Conservation (phyloP, 2,329 filamentous ascomycete genomes). For the Emericellopsis cladophorae region DNA sequence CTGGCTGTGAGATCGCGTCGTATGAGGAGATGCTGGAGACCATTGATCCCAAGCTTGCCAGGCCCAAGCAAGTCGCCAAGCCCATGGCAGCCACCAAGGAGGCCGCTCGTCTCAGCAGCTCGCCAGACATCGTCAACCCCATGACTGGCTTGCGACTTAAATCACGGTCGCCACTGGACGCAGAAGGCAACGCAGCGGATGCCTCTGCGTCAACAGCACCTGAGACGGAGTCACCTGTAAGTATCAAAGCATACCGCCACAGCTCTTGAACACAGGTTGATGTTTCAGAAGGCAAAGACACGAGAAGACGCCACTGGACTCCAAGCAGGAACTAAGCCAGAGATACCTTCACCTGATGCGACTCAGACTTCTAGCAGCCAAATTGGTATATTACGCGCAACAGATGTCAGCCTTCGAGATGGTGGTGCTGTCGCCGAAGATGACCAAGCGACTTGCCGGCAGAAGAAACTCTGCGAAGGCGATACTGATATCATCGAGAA, state of each 20-base stretch:
- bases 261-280: too few species aligned
- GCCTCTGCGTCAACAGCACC: background rate
- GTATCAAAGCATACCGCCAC: background rate
- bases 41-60: conserved; percentile 2
- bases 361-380: too few species aligned
- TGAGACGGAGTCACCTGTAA: background rate
- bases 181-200: background rate
- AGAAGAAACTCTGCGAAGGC: conserved; percentile 58
- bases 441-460: conserved; percentile 5
- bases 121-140: conserved; percentile 16
- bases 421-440: background rate
- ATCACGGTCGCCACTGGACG: background rate
- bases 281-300: too few species aligned
- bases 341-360: too few species aligned
- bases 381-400: too few species aligned
- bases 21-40: conserved; percentile 42
- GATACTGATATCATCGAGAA: conserved; percentile 66
- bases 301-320: too few species aligned
- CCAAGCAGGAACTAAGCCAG: too few species aligned
- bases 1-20: conserved; percentile 56
- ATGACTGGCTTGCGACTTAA: conserved; percentile 17
- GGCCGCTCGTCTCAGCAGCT: conserved; percentile 5
- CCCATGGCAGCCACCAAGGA: conserved; percentile 1
- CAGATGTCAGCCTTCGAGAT: background rate
- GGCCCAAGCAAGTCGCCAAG: conserved; percentile 2